Base-by-base conservation (phyloP, 257 asterid species). In the Anisodus acutangulus region DNA sequence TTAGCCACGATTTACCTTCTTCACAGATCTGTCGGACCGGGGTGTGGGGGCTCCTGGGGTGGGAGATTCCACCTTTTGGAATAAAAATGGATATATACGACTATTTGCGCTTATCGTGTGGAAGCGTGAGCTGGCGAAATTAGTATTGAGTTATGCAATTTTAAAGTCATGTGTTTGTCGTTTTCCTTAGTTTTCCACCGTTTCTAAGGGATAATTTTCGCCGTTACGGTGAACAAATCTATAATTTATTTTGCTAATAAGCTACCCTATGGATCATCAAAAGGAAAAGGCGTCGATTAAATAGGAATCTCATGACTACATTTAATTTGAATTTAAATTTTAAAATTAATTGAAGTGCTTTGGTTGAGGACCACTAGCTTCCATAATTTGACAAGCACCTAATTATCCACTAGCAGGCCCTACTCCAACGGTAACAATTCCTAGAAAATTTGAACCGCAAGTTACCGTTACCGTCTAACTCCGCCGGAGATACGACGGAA, bases 361-460 rank as follows among this genome's bases (percentile, higher is more conserved):
- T 0, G 47, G 64, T 1, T 31, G 17, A 78, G 82, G 49, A 15
- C 82, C 82, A 78, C 82, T 13, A 53, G 82, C 0, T 53, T 53
- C 26, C 53, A 31, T 8, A 57, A 43, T 53, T 49, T 78, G 47
- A 49, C 43, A 76, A 53, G 31, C 64, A 53, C 64, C 9, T 53
- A 76, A 76, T 8, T 51, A 26, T 22, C 47, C 81, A 76, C 47
- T 4, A 51, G 81, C 81, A 31, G 26, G 57, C 82, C 64, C 12
- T 26, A 95, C 88, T 82, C 88, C 60, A 81, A 84, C 89, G 54
- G 60, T 83, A 85, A 89, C 84, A 86, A 31, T 31, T 31, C 35
- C 1, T 31, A 31, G 35, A 31, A 86, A 62, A 76, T 19, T 86
- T 37, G 62, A 39, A 4, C 64, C 79, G 5, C 79, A 51, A 15